Percentiles rank a stretch among this genome's conserved stretches.
phyloP scores from a whole-genome alignment of 2,329 filamentous ascomycete species.

The Cryphonectria naterciae region DNA sequence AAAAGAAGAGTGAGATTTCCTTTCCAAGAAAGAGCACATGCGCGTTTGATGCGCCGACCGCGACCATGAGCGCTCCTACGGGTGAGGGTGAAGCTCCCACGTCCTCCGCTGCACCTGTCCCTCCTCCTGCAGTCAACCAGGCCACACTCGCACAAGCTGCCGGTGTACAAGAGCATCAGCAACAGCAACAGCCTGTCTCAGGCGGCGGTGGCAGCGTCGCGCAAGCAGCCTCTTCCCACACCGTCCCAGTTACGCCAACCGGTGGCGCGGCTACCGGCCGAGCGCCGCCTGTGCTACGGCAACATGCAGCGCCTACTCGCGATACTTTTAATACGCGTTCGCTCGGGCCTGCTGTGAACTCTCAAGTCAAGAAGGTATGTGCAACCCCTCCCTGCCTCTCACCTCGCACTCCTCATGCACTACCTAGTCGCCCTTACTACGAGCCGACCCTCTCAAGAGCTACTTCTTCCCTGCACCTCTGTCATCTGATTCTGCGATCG shows the following conservation, averaged over 20 bases:
- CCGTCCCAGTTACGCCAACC: conserved; percentile 22
- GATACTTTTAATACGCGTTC: conserved; percentile 67
- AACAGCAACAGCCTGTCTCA: conserved; percentile 7
- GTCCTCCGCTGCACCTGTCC: conserved; percentile 21
- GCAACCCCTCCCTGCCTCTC: conserved; percentile 23
- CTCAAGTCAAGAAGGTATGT: conserved; percentile 70
- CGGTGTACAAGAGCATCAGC: not conserved
- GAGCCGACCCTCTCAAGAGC: not conserved
- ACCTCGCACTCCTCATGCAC: not conserved
- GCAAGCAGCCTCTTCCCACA: conserved; percentile 22
- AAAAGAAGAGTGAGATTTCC: not conserved
- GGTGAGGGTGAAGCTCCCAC: conserved; percentile 29
- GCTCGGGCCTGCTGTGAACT: conserved; percentile 66
- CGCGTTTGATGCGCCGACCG: conserved; percentile 29
- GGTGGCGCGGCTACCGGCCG: conserved; percentile 16
- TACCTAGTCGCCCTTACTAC: not conserved
- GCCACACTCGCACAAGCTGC: conserved; percentile 1
- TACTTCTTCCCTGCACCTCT: not conserved
- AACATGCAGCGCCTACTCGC: conserved; percentile 41
- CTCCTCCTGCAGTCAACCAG: conserved; percentile 12
- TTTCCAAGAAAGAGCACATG: not conserved
- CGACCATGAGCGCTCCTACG: conserved; percentile 29
- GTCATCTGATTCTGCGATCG: not conserved
- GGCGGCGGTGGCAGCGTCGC: conserved; percentile 16
- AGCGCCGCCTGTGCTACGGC: conserved; percentile 30